Evolutionary conservation across 2,329 filamentous ascomycete species (phyloP).

Genomic region (Fusarium dimerum): DNA sequence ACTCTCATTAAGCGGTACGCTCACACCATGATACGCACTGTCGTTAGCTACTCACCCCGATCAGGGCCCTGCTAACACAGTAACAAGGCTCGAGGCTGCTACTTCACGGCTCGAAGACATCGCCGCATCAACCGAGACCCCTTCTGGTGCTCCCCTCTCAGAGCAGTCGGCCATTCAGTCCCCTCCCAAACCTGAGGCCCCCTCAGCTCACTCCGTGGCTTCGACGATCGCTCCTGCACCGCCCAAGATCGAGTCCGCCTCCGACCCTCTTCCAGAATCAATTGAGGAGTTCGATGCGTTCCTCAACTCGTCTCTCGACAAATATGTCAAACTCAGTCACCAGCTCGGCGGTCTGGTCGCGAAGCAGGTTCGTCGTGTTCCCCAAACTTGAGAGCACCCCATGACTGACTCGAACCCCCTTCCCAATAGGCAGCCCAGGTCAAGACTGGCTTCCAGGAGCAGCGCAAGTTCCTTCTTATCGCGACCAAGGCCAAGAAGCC

Average conservation of each 20-base stretch:
- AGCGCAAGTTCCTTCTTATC: constrained; percentile 85
- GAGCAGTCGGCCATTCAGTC: constrained; percentile 39
- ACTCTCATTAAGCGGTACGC: constrained; percentile 95
- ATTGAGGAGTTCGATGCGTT: constrained; percentile 87
- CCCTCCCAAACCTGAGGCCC: constrained; percentile 30
- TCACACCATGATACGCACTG: neutral
- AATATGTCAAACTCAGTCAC: constrained; percentile 76
- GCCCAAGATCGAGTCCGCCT: constrained; percentile 38
- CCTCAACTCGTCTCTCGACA: constrained; percentile 71
- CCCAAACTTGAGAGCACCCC: neutral
- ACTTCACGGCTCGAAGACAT: constrained; percentile 97
- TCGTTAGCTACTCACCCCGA: neutral
- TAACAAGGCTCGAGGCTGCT: constrained; percentile 86
- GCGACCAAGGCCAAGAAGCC: constrained; percentile 92
- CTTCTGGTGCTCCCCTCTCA: constrained; percentile 50
- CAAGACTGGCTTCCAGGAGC: constrained; percentile 71
- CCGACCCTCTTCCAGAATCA: constrained; percentile 68
- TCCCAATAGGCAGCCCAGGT: constrained; percentile 51
- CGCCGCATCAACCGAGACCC: constrained; percentile 71
- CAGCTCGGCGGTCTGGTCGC: constrained; percentile 76
- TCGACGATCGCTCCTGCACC: constrained; percentile 39
- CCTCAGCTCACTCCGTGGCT: constrained; percentile 35
- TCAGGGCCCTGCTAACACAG: constrained; percentile 45
- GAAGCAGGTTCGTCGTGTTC: constrained; percentile 65
- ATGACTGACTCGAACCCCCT: neutral